These are phyloP conservation scores for Striga asiatica DNA, from an alignment of 257 asterid genomes.

Conservation along the genomic window DNA sequence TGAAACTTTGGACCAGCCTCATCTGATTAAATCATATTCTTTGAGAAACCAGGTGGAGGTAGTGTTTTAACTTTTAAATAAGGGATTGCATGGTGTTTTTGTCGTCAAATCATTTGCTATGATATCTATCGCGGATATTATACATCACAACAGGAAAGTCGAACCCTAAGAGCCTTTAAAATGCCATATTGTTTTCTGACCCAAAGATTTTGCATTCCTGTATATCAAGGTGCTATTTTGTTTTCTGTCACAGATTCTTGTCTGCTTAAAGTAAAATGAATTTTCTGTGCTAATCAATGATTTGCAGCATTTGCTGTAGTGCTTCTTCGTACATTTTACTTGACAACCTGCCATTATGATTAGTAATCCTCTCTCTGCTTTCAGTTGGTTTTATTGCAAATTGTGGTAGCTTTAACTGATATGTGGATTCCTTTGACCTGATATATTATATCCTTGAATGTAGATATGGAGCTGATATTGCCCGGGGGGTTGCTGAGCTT, in stretches of 20 bases:
- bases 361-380: background rate
- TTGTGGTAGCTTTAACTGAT: constrained; percentile 2
- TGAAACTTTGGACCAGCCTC: background rate
- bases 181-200: background rate
- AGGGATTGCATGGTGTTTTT: background rate
- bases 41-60: background rate
- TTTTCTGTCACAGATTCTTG: background rate
- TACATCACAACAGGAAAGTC: background rate
- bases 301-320: background rate
- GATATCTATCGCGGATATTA: background rate
- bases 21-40: background rate
- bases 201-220: background rate
- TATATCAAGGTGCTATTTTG: background rate
- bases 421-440: constrained; percentile 13
- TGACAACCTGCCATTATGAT: constrained; percentile 5
- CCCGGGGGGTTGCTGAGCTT: constrained; percentile 98
- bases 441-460: constrained; percentile 23
- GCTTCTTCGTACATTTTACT: background rate
- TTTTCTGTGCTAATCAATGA: background rate
- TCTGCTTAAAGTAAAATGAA: constrained; percentile 4
- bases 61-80: background rate
- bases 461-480: constrained; percentile 96
- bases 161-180: background rate
- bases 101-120: background rate
- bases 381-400: constrained; percentile 2